Percentiles rank a stretch among this genome's conserved stretches.
phyloP scores from a whole-genome alignment of 2,329 filamentous ascomycete species.

The Aspergillus sojae region DNA sequence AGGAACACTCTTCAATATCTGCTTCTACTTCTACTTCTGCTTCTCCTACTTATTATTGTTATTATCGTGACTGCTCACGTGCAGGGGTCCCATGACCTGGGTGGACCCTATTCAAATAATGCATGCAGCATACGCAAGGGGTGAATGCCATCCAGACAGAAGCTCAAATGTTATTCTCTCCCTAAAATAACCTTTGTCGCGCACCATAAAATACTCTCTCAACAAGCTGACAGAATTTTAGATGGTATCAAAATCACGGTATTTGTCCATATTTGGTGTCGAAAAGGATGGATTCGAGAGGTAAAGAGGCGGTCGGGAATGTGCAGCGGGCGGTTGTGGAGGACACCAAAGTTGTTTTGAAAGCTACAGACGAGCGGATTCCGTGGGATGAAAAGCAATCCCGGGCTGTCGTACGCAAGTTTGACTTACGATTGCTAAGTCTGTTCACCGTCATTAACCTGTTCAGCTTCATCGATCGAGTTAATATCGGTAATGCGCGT shows the following conservation, averaged over 20 bases:
- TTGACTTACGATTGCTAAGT: slow-evolving; percentile 36
- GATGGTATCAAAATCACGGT: neutral
- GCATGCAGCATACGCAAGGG: neutral
- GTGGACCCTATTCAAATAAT: neutral
- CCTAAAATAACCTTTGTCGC: neutral
- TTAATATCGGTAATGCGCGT: slow-evolving; percentile 45
- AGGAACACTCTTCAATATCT: too few relatives aligned
- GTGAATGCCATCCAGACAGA: neutral
- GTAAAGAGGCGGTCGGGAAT: neutral
- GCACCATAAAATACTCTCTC: neutral
- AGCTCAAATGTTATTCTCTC: neutral
- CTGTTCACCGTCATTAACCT: slow-evolving; percentile 38
- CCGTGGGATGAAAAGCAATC: neutral
- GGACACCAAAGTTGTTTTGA: neutral
- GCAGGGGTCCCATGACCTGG: neutral
- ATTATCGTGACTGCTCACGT: neutral
- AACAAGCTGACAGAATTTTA: neutral
- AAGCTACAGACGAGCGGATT: neutral
- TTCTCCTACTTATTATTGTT: too few relatives aligned
- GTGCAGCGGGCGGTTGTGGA: neutral
- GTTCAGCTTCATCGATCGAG: slow-evolving; percentile 28
- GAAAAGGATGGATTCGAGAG: neutral
- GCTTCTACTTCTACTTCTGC: too few relatives aligned
- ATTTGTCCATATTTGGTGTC: neutral
- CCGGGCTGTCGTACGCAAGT: slow-evolving; percentile 32